These are phyloP conservation scores for Adenanthera pavonina DNA, from an alignment of 306 rosid species.

Conservation along the genomic window DNA sequence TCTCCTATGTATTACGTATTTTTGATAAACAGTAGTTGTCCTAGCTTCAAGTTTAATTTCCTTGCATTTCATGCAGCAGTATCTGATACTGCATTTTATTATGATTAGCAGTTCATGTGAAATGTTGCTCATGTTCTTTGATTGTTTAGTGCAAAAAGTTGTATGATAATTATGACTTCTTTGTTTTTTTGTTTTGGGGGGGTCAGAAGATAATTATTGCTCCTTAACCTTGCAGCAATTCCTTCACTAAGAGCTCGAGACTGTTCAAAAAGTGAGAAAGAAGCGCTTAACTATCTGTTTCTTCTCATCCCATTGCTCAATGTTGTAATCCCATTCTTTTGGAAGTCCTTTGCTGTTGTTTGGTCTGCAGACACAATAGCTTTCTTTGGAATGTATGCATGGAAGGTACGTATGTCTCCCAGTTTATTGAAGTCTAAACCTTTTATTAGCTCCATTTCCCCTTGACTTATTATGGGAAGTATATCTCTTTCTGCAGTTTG, in stretches of 20 bases:
- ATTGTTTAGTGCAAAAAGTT: constrained; percentile 12
- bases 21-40: constrained; percentile 12
- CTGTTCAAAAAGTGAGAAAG: constrained; percentile 97
- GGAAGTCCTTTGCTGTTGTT: constrained; percentile 94
- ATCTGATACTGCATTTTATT: constrained; percentile 2
- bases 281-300: constrained; percentile 95
- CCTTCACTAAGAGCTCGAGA: constrained; percentile 97
- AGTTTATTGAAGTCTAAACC: not conserved
- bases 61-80: not conserved
- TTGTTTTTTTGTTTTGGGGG: not conserved
- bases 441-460: not conserved
- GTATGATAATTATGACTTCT: constrained; percentile 10
- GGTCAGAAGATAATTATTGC: constrained; percentile 1
- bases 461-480: constrained; percentile 33
- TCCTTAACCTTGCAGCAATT: constrained; percentile 65
- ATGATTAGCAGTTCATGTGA: not conserved
- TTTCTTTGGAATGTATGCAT: constrained; percentile 91
- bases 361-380: constrained; percentile 91
- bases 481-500: constrained; percentile 55
- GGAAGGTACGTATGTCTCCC: constrained; percentile 69
- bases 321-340: constrained; percentile 85
- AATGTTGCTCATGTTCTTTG: constrained; percentile 18
- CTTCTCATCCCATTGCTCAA: constrained; percentile 87
- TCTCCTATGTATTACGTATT: not conserved
- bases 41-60: not conserved